These are phyloP conservation scores for Fragaria ananassa DNA, from an alignment of 306 rosid genomes.

Conservation along the genomic window DNA sequence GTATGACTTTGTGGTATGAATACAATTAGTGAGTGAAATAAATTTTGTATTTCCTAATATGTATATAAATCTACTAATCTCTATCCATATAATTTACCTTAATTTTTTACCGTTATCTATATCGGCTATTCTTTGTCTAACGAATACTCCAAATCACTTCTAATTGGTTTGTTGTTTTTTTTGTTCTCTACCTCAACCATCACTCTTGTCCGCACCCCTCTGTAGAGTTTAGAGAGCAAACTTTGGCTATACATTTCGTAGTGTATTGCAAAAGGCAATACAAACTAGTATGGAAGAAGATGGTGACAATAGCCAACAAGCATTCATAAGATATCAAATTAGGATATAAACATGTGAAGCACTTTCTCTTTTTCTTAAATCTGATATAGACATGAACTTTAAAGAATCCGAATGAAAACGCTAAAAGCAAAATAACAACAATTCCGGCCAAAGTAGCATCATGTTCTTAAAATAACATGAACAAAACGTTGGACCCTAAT, in stretches of 20 bases:
- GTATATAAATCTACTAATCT: not conserved
- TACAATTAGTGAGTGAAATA: not conserved
- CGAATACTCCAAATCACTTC: too few relatives aligned
- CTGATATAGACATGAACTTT: not conserved
- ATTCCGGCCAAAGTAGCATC: not conserved
- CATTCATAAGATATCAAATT: not conserved
- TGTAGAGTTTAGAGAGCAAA: not conserved
- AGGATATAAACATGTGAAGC: not conserved
- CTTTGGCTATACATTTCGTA: not conserved
- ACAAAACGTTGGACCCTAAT: not conserved
- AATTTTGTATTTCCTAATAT: not conserved
- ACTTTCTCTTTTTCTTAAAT: not conserved
- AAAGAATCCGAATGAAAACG: not conserved
- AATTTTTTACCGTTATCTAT: not conserved
- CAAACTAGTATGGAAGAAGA: not conserved
- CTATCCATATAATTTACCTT: not conserved
- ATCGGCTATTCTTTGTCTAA: too few relatives aligned
- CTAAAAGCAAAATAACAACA: not conserved
- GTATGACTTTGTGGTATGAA: not conserved
- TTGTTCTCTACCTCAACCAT: not conserved
- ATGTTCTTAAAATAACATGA: not conserved
- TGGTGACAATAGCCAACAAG: not conserved
- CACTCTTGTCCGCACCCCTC: not conserved
- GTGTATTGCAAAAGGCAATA: not conserved
- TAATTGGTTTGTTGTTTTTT: not conserved